Evolutionary conservation across 2,329 filamentous ascomycete genomes (phyloP).

Genomic region (Botrytis porri): DNA sequence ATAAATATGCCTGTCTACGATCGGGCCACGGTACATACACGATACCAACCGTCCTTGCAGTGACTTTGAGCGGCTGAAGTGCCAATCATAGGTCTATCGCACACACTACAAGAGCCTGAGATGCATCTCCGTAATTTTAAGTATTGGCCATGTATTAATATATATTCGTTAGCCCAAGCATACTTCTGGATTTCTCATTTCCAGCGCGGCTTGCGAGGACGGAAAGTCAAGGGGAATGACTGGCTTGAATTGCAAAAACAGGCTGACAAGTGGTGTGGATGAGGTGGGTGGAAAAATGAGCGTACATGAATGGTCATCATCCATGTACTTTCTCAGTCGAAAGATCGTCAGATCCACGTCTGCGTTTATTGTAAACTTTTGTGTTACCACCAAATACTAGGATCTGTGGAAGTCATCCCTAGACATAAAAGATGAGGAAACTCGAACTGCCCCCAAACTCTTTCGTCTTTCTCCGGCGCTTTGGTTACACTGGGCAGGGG

Average conservation of each 20-base stretch:
- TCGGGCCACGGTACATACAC: constrained; percentile 45
- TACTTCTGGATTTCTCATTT: constrained; percentile 17
- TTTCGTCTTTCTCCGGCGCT: constrained; percentile 7
- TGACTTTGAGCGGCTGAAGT: constrained; percentile 44
- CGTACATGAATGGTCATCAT: constrained; percentile 10
- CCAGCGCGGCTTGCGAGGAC: constrained; percentile 20
- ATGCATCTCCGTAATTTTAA: background rate
- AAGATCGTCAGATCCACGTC: constrained; percentile 17
- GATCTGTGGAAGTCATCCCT: background rate
- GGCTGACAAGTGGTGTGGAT: constrained; percentile 13
- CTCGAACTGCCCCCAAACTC: background rate
- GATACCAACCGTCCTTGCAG: constrained; percentile 24
- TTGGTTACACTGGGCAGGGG: constrained; percentile 18
- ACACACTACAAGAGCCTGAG: background rate
- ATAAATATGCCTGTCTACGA: constrained; percentile 29
- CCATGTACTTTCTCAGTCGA: constrained; percentile 16
- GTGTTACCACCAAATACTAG: constrained; percentile 9
- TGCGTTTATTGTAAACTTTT: constrained; percentile 14
- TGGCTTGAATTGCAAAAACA: background rate
- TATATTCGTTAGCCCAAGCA: constrained; percentile 1
- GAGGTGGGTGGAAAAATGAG: constrained; percentile 3
- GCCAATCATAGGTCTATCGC: constrained; percentile 11
- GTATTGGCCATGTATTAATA: constrained; percentile 18
- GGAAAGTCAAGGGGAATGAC: constrained; percentile 9
- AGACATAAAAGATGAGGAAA: constrained; percentile 5